Conservation (phyloP, 768 basidiomycete species). For the Hysterangium stoloniferum region DNA sequence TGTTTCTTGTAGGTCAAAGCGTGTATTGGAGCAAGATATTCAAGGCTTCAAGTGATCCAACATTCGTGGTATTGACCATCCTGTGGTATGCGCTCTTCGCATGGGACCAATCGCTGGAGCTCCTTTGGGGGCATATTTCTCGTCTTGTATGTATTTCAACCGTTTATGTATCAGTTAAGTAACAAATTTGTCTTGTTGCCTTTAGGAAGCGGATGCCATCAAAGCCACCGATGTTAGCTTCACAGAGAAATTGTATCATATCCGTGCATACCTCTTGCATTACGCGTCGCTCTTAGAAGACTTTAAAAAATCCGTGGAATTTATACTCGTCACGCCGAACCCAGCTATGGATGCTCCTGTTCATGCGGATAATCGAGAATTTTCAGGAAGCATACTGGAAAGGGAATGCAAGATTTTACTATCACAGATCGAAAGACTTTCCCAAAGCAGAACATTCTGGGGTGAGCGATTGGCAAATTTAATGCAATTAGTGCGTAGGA, state of each 20-base stretch:
- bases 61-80: slow-evolving; percentile 42
- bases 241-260: slow-evolving; percentile 43
- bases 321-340: slow-evolving; percentile 40
- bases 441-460: slow-evolving; percentile 4
- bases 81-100: slow-evolving; percentile 56
- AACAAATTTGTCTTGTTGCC: background rate
- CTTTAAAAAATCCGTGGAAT: slow-evolving; percentile 43
- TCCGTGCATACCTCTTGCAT: slow-evolving; percentile 51
- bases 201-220: slow-evolving; percentile 43
- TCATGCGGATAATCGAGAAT: too few species aligned
- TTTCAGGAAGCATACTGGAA: slow-evolving; percentile 30
- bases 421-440: slow-evolving; percentile 7
- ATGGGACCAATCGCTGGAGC: slow-evolving; percentile 53
- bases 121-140: slow-evolving; percentile 42
- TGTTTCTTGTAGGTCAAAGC: slow-evolving; percentile 21
- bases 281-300: slow-evolving; percentile 46
- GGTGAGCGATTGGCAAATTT: slow-evolving; percentile 11
- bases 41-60: slow-evolving; percentile 35
- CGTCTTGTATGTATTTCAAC: slow-evolving; percentile 35
- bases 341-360: slow-evolving; percentile 33
- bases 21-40: slow-evolving; percentile 31
- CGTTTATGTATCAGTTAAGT: background rate
- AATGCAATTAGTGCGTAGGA: slow-evolving; percentile 12
- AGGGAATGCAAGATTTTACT: slow-evolving; percentile 41
- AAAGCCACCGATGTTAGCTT: slow-evolving; percentile 32